Evolutionary conservation across 805 yeast genomes (phyloP).

Genomic region (Torulaspora indica): DNA sequence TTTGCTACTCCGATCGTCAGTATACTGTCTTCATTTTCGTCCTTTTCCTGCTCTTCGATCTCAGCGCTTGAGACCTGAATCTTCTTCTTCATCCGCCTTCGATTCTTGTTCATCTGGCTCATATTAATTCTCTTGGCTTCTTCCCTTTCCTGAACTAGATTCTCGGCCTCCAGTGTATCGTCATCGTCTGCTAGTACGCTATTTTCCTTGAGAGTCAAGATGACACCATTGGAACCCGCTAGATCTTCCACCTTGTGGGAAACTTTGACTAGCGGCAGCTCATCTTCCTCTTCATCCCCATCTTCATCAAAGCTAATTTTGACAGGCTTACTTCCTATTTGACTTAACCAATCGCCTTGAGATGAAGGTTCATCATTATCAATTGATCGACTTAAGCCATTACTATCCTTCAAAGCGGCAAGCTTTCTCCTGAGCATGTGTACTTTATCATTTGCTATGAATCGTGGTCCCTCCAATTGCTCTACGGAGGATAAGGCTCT

Average conservation of each 20-base stretch:
- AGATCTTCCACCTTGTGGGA: conserved; percentile 46
- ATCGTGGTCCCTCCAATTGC: conserved; percentile 2
- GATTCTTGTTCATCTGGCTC: conserved; percentile 34
- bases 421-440: conserved; percentile 23
- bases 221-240: conserved; percentile 40
- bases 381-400: background rate
- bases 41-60: conserved; percentile 19
- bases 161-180: conserved; percentile 29
- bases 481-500: background rate
- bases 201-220: conserved; percentile 52
- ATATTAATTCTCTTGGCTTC: conserved; percentile 34
- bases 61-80: conserved; percentile 24
- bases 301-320: conserved; percentile 7
- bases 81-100: conserved; percentile 28
- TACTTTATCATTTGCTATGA: conserved; percentile 14
- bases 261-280: conserved; percentile 39
- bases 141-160: conserved; percentile 25
- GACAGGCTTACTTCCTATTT: conserved; percentile 20
- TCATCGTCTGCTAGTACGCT: conserved; percentile 33
- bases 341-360: conserved; percentile 24
- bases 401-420: conserved; percentile 7
- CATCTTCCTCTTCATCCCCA: conserved; percentile 23
- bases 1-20: conserved; percentile 22
- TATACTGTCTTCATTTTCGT: conserved; percentile 20
- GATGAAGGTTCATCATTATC: background rate